Percentiles rank a stretch among this genome's conserved stretches.
These are phyloP conservation scores for Ganoderma lingzhi DNA, from an alignment of 1,284 basidiomycete genomes.

Conservation along the genomic window DNA sequence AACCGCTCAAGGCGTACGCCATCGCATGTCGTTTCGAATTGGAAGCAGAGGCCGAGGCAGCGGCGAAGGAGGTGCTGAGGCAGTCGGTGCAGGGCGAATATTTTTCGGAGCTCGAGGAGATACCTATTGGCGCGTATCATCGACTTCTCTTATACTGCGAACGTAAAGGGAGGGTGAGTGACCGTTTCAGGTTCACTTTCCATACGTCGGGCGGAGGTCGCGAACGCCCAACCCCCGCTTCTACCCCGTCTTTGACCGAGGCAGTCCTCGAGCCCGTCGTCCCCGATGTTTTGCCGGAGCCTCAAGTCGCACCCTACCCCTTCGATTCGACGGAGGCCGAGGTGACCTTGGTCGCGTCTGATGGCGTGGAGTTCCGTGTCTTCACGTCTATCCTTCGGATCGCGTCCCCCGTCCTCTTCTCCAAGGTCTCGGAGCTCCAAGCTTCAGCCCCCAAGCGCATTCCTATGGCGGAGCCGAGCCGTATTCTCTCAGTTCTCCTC, in stretches of 20 bases:
- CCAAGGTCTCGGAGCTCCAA: slow-evolving; percentile 6
- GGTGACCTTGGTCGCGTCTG: slow-evolving; percentile 41
- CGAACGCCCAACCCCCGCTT: background rate
- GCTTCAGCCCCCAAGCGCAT: background rate
- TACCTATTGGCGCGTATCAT: slow-evolving; percentile 30
- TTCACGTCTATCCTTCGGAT: slow-evolving; percentile 28
- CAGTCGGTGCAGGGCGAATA: slow-evolving; percentile 18
- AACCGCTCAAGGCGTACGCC: slow-evolving; percentile 46
- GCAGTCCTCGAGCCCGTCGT: background rate
- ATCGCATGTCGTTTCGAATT: slow-evolving; percentile 44
- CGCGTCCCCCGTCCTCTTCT: slow-evolving; percentile 29
- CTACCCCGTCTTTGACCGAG: slow-evolving; percentile 3
- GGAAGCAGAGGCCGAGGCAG: slow-evolving; percentile 20
- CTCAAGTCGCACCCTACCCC: slow-evolving; percentile 13
- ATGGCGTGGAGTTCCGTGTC: slow-evolving; percentile 30
- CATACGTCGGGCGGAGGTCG: slow-evolving; percentile 6
- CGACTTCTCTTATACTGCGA: slow-evolving; percentile 26
- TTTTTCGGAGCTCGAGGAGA: slow-evolving; percentile 27
- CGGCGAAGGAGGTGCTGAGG: slow-evolving; percentile 19
- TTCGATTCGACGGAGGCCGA: slow-evolving; percentile 29
- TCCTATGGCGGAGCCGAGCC: slow-evolving; percentile 26
- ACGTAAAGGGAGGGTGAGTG: slow-evolving; percentile 14
- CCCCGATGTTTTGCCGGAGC: background rate
- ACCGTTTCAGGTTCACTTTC: slow-evolving; percentile 21
- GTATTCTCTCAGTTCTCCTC: slow-evolving; percentile 31